Conservation (phyloP, 2,329 filamentous ascomycete genomes). For the Iodosphaeria phyllophila region DNA sequence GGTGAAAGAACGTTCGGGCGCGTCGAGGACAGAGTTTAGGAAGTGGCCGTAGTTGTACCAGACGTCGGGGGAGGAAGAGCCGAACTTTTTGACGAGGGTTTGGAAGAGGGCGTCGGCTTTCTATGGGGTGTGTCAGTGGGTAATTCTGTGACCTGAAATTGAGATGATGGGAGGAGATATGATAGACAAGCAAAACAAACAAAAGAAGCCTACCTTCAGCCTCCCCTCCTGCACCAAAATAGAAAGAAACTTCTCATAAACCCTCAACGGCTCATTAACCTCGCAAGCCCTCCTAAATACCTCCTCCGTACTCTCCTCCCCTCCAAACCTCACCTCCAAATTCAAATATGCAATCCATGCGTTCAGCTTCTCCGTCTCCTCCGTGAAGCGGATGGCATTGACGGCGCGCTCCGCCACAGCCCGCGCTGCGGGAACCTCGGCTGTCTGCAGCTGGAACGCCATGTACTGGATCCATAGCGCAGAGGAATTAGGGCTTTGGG, state of each 20-base stretch:
- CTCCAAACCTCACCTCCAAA: slow-evolving; percentile 79
- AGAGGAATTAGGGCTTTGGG: slow-evolving; percentile 87
- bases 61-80: slow-evolving; percentile 58
- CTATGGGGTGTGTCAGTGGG: too few species aligned
- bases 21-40: slow-evolving; percentile 54
- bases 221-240: slow-evolving; percentile 91
- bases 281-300: slow-evolving; percentile 85
- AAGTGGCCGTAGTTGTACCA: slow-evolving; percentile 95
- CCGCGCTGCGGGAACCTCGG: slow-evolving; percentile 73
- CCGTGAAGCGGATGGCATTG: slow-evolving; percentile 75
- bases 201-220: slow-evolving; percentile 42
- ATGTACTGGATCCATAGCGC: slow-evolving; percentile 93
- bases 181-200: not conserved
- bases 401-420: slow-evolving; percentile 82
- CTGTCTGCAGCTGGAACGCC: slow-evolving; percentile 91
- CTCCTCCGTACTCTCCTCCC: slow-evolving; percentile 62
- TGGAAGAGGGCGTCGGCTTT: slow-evolving; percentile 83
- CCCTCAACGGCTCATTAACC: slow-evolving; percentile 80
- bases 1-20: slow-evolving; percentile 55
- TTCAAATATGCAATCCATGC: slow-evolving; percentile 92
- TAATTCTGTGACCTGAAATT: too few species aligned
- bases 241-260: slow-evolving; percentile 75
- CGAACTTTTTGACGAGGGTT: slow-evolving; percentile 72
- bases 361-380: slow-evolving; percentile 85
- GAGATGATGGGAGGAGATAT: too few species aligned